These are phyloP conservation scores for Oryza rufipogon DNA, from an alignment of 176 grass and related monocot species.

Conservation along the genomic window DNA sequence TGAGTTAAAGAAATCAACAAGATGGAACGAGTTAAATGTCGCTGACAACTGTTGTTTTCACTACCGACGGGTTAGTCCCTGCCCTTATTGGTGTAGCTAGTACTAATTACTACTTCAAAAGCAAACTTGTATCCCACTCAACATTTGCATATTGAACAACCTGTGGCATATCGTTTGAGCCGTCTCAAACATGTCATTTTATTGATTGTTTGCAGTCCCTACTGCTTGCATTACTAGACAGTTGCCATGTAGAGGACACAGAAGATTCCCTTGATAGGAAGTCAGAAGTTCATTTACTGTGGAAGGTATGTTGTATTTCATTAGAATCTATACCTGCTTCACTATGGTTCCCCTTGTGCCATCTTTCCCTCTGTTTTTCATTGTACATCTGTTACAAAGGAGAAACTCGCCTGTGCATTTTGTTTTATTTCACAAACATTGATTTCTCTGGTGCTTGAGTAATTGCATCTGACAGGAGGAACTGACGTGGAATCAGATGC, in stretches of 20 bases:
- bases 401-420: not conserved
- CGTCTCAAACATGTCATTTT: not conserved
- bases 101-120: conserved; percentile 6
- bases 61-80: conserved; percentile 62
- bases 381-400: conserved; percentile 8
- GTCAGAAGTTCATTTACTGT: conserved; percentile 36
- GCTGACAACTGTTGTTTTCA: conserved; percentile 94
- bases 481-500: conserved; percentile 70
- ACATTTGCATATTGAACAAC: not conserved
- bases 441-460: conserved; percentile 1
- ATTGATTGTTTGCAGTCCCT: conserved; percentile 56
- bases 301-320: conserved; percentile 55
- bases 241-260: not conserved
- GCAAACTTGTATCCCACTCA: not conserved
- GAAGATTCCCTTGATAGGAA: conserved; percentile 36
- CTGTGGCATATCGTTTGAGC: not conserved
- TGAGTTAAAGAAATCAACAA: conserved; percentile 72
- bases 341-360: not conserved
- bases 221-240: conserved; percentile 58
- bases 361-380: conserved; percentile 21
- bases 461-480: conserved; percentile 62
- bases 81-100: conserved; percentile 1
- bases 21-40: conserved; percentile 82
- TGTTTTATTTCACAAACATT: conserved; percentile 23
- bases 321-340: conserved; percentile 27